These are phyloP conservation scores for Phytophthora chlamydospora DNA, from an alignment of 352 stramenopile genomes.

Conservation along the genomic window DNA sequence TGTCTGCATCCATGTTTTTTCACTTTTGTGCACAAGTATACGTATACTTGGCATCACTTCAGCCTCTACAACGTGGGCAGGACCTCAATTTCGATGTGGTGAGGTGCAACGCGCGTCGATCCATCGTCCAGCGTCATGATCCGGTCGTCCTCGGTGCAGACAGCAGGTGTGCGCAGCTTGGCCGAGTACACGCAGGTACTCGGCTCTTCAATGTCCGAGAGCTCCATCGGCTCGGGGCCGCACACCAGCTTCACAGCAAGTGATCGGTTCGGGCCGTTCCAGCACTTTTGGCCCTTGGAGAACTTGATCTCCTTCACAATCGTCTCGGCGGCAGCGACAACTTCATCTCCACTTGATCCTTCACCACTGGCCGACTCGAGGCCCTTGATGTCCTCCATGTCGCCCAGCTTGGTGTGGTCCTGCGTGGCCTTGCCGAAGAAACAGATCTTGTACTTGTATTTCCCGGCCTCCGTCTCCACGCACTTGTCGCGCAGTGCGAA, in stretches of 20 bases:
- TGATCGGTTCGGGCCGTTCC: slow-evolving; percentile 87
- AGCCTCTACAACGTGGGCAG: slow-evolving; percentile 42
- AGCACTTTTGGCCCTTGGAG: slow-evolving; percentile 79
- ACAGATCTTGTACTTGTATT: slow-evolving; percentile 91
- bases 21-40: too few relatives aligned
- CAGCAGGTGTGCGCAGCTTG: slow-evolving; percentile 79
- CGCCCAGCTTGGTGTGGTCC: slow-evolving; percentile 75
- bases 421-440: slow-evolving; percentile 87
- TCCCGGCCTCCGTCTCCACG: slow-evolving; percentile 60
- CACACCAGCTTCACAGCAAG: slow-evolving; percentile 81
- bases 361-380: slow-evolving; percentile 3
- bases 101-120: slow-evolving; percentile 32
- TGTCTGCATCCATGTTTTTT: too few relatives aligned
- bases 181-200: slow-evolving; percentile 87
- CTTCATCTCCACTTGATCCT: slow-evolving; percentile 7
- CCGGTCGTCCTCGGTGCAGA: slow-evolving; percentile 54
- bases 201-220: slow-evolving; percentile 83
- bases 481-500: slow-evolving; percentile 77
- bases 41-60: neutral
- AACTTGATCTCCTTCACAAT: slow-evolving; percentile 54
- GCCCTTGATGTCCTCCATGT: slow-evolving; percentile 53
- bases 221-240: slow-evolving; percentile 57
- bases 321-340: slow-evolving; percentile 7
- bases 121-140: slow-evolving; percentile 43
- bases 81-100: slow-evolving; percentile 76